Evolutionary conservation across 371 early-diverging fungal species (phyloP), one percentile per base, ranked within the genome.

Genomic region (Dichotomocladium elegans): DNA sequence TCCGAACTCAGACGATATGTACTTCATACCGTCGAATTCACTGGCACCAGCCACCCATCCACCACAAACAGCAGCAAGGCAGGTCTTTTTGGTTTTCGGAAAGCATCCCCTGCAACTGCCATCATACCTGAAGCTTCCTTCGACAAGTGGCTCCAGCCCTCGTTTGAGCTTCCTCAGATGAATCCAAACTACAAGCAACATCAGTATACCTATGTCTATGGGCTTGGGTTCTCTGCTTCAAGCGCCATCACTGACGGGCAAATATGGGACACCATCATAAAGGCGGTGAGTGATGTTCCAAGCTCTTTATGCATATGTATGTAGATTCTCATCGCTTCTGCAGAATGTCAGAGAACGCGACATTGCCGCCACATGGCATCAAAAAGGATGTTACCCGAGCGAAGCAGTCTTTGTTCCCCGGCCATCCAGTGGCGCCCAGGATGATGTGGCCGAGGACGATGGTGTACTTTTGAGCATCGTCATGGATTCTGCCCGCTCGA

Each of bases 391-490:
- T 61, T 89, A 82, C 47, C 89, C 91, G 22, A 82, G 88, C 31
- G 86, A 88, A 70, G 79, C 88, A 1, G 60, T 84, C 4, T 88
- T 87, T 63, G 73, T 90, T 15, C 86, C 88, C 22, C 71, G 69
- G 31, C 64, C 69, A 19, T 47, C 69, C 6, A 53, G 35, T 25
- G 61, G 59, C n/a, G 44, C 61, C n/a, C 64, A 60, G n/a, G 70
- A 69, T 26, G 53, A 66, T 55, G 71, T 68, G n/a, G 70, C 66
- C n/a, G 92, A 91, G 66, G 92, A 89, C 61, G 79, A 81, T 30
- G 92, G 90, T 29, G 87, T 81, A 7, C 33, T 91, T 28, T 53
- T 91, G 30, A 85, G 86, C 49, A 70, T 89, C 43, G 86, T 91
- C 10, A 77, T 88, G 45, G 82, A 91, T 53, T 75, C 84, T 47